Evolutionary conservation across 495 filamentous ascomycete species (phyloP), one percentile per base, ranked within the genome.

Genomic region (Hyphodiscus hymeniophilus): DNA sequence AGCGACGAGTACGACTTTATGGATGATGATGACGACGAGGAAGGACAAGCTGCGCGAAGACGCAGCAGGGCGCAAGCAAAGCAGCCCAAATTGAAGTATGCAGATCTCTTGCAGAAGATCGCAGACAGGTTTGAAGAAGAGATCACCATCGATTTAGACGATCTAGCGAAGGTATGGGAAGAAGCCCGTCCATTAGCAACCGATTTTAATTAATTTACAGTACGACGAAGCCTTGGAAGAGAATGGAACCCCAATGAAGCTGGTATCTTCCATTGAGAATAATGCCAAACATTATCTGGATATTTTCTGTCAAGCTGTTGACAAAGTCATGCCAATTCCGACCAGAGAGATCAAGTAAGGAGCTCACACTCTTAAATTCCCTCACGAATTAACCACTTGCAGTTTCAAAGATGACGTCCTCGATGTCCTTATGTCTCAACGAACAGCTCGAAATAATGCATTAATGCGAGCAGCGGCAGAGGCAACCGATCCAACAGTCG

Each of bases 261-360:
- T 98, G 7, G 85, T 94, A 20, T 76, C 83, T 35, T 92, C 85
- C 3, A 84, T 97, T 51, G 82, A 89, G 66, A 76, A 74, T 38
- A 98, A 98, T 62, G 85, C 92, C n/a, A 81, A 86, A 46, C 94
- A 94, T 59, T 98, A 97, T 60, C 81, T 95, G 54, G 94, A 98
- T 58, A 77, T 96, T 46, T 62, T 97, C 30, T 90, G 91, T 3
- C 70, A 84, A 52, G 92, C 94, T 3, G 81, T 94, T 33, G 92
- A 98, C 67, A 82, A 79, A 40, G 72, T 87, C 24, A 80, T 98
- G 77, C 92, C 92, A 0, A 72, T 76, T 44, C 85, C 89, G 38
- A 83, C 79, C 3, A 75, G 70, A 38, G 87, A 92, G 51, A 72
- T 90, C 53, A 85, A 81, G 80, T 89, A 80, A 42, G 82, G 54